Percentiles rank a stretch among this genome's conserved stretches.
Evolutionary conservation across 2,329 filamentous ascomycete species (phyloP).

Genomic region (Xylaria hypoxylon): DNA sequence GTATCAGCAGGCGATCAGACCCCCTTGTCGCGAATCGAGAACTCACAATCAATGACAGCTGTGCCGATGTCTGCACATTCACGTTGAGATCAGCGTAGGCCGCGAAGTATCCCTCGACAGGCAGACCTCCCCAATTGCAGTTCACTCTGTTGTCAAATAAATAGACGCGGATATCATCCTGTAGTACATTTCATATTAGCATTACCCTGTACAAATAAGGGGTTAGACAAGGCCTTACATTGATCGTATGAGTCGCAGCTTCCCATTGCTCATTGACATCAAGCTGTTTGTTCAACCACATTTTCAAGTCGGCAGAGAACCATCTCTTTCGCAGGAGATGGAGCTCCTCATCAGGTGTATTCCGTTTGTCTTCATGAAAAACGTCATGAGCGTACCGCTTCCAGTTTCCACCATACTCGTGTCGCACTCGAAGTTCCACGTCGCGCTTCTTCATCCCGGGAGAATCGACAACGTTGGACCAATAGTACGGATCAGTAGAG

Average conservation of each 20-base stretch:
- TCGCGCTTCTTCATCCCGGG: constrained; percentile 41
- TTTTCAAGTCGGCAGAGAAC: constrained; percentile 29
- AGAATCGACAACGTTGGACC: constrained; percentile 48
- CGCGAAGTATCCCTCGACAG: constrained; percentile 25
- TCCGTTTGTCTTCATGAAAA: constrained; percentile 22
- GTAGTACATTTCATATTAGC: constrained; percentile 9
- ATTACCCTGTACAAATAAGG: background rate
- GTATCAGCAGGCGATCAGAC: constrained; percentile 3
- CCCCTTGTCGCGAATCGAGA: background rate
- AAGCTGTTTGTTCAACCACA: constrained; percentile 27
- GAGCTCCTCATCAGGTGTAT: constrained; percentile 29
- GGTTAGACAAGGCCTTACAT: constrained; percentile 6
- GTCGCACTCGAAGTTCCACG: constrained; percentile 25
- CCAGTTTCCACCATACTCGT: constrained; percentile 34
- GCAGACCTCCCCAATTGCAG: constrained; percentile 16
- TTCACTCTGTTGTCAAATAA: constrained; percentile 18
- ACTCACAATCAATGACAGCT: constrained; percentile 31
- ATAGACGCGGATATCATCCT: constrained; percentile 30
- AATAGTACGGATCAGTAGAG: constrained; percentile 52
- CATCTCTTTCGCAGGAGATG: constrained; percentile 27
- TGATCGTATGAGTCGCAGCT: constrained; percentile 27
- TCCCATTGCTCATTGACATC: constrained; percentile 26
- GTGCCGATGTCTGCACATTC: constrained; percentile 30
- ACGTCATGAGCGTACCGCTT: constrained; percentile 25
- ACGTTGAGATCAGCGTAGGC: constrained; percentile 32